These are phyloP conservation scores for Colletotrichum camelliae DNA, from an alignment of 2,329 filamentous ascomycete species.

Conservation along the genomic window DNA sequence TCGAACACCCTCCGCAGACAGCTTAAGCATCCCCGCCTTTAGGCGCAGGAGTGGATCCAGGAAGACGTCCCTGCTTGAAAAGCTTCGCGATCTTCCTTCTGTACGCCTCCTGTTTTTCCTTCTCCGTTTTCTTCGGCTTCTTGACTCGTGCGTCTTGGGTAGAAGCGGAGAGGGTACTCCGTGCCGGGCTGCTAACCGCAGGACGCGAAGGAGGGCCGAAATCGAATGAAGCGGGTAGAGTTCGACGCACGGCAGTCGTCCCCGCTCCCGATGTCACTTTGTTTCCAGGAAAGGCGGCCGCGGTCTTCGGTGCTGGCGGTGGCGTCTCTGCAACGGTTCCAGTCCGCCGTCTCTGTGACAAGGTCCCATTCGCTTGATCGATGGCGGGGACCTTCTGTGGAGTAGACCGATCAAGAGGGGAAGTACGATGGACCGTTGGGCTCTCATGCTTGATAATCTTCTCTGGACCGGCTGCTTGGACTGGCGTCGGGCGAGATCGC, in stretches of 20 bases:
- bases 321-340: neutral
- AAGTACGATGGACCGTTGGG: neutral
- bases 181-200: neutral
- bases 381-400: neutral
- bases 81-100: slow-evolving; percentile 2
- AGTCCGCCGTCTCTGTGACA: neutral
- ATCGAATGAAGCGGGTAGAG: neutral
- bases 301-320: neutral
- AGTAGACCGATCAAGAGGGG: neutral
- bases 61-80: slow-evolving; percentile 5
- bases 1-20: neutral
- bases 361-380: neutral
- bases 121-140: slow-evolving; percentile 10
- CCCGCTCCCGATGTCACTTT: neutral
- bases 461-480: neutral
- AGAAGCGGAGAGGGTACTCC: neutral
- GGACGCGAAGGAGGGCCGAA: neutral
- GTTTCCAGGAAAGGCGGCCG: neutral
- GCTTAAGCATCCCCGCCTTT: neutral
- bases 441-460: neutral
- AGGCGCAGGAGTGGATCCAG: neutral
- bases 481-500: neutral
- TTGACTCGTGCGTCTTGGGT: slow-evolving; percentile 10
- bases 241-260: neutral
- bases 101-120: neutral